Conservation (phyloP, 106 monocot genomes). For the Triglochin maritima region DNA sequence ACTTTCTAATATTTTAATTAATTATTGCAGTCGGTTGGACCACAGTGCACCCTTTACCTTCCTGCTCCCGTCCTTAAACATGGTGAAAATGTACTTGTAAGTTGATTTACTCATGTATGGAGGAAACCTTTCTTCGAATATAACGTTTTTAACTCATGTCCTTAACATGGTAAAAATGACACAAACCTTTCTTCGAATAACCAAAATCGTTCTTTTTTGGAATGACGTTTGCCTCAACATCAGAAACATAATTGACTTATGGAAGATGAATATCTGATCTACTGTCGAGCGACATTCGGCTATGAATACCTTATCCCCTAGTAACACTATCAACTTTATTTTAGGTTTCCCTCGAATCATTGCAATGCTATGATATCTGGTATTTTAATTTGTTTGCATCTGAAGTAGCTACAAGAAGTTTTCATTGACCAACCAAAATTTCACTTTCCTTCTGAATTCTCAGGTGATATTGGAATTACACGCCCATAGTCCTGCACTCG, state of each 20-base stretch:
- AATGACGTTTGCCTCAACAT: not conserved
- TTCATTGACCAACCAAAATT: not conserved
- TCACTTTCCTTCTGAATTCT: not conserved
- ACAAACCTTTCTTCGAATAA: not conserved
- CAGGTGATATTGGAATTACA: conserved; percentile 81
- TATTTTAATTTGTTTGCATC: not conserved
- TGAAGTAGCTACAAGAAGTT: not conserved
- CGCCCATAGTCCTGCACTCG: conserved; percentile 33
- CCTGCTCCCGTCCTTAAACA: conserved; percentile 79
- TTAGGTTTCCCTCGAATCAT: too few species aligned
- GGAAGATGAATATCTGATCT: not conserved
- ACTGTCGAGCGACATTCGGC: not conserved
- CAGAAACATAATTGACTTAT: not conserved
- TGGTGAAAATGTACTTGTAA: conserved; percentile 77
- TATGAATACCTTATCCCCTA: too few species aligned
- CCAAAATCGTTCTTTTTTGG: not conserved
- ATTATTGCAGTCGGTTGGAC: conserved; percentile 47
- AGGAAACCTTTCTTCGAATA: not conserved
- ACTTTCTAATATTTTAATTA: too few species aligned
- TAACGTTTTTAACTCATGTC: not conserved
- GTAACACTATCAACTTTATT: too few species aligned
- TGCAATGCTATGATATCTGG: too few species aligned
- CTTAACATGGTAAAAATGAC: too few species aligned
- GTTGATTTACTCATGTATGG: not conserved
- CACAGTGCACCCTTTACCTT: conserved; percentile 91